Evolutionary conservation across 2,329 filamentous ascomycete species (phyloP).

Genomic region (Chaetomiaceae sp.): DNA sequence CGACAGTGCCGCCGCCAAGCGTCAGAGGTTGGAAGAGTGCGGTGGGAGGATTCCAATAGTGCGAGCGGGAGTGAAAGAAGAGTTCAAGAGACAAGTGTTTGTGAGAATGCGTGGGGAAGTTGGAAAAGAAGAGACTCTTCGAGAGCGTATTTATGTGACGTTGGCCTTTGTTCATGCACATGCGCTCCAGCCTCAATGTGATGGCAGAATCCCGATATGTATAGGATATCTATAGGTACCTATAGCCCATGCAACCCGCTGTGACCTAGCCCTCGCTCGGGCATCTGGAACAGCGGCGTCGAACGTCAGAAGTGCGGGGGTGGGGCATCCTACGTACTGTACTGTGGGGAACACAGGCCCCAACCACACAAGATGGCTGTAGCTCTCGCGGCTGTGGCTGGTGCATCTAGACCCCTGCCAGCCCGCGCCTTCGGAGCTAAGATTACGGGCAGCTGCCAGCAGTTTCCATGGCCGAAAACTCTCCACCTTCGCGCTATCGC

Average conservation of each 20-base stretch:
- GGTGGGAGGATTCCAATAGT: neutral
- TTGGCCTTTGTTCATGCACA: too few species aligned
- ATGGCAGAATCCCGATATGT: too few species aligned
- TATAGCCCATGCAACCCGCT: too few species aligned
- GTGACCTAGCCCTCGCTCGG: too few species aligned
- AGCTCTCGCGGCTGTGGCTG: conserved; percentile 5
- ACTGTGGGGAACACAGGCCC: neutral
- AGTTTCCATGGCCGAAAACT: conserved; percentile 21
- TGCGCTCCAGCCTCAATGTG: too few species aligned
- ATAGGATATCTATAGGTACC: too few species aligned
- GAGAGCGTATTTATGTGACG: too few species aligned
- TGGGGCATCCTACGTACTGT: neutral
- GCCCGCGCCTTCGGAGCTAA: conserved; percentile 10
- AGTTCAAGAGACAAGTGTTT: neutral
- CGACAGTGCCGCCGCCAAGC: conserved; percentile 9
- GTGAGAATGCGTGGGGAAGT: too few species aligned
- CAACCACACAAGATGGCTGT: conserved; percentile 10
- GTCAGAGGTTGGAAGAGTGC: neutral
- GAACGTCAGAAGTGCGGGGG: neutral
- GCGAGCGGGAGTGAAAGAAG: neutral
- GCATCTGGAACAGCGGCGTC: neutral
- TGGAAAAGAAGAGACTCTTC: too few species aligned
- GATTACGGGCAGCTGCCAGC: conserved; percentile 17
- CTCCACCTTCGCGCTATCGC: conserved; percentile 3
- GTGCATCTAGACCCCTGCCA: neutral